Evolutionary conservation across 164 flowering plant species (phyloP).

Genomic region (Stephania yunnanensis): DNA sequence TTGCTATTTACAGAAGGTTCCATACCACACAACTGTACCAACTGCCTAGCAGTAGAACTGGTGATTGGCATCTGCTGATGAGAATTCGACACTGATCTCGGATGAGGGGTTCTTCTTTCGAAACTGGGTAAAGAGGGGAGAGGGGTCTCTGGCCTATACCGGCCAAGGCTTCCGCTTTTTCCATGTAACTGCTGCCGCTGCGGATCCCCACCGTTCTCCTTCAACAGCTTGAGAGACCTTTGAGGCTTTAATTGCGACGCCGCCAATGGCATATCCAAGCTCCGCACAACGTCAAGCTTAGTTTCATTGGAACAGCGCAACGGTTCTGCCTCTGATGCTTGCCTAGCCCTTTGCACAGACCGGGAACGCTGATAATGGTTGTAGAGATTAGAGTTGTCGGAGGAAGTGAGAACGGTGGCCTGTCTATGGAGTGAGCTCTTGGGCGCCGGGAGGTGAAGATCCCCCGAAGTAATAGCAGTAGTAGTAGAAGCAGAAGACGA

Average conservation of each 20-base stretch:
- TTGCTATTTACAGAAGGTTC: background rate
- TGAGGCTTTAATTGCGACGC: slow-evolving; percentile 13
- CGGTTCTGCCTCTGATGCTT: slow-evolving; percentile 8
- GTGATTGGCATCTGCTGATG: slow-evolving; percentile 14
- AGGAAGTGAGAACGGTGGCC: background rate
- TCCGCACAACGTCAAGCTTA: slow-evolving; percentile 11
- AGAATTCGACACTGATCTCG: background rate
- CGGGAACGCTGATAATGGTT: slow-evolving; percentile 12
- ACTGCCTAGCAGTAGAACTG: background rate
- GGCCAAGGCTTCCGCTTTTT: slow-evolving; percentile 1
- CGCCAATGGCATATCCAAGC: slow-evolving; percentile 14
- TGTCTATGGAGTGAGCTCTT: slow-evolving; percentile 8
- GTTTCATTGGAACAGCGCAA: slow-evolving; percentile 14
- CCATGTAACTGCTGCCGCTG: slow-evolving; percentile 1
- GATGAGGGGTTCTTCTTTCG: background rate
- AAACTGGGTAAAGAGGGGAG: background rate
- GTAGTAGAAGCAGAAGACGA: slow-evolving; percentile 15
- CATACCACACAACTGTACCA: background rate
- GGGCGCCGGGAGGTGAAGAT: slow-evolving; percentile 22
- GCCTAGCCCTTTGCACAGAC: slow-evolving; percentile 15
- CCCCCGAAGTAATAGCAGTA: slow-evolving; percentile 19
- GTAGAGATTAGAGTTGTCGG: background rate
- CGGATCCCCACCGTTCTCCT: slow-evolving; percentile 15
- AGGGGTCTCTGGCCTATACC: slow-evolving; percentile 25
- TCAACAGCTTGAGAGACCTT: slow-evolving; percentile 13